These are phyloP conservation scores for Diospyros kaki DNA, from an alignment of 148 eudicot genomes.

Conservation along the genomic window DNA sequence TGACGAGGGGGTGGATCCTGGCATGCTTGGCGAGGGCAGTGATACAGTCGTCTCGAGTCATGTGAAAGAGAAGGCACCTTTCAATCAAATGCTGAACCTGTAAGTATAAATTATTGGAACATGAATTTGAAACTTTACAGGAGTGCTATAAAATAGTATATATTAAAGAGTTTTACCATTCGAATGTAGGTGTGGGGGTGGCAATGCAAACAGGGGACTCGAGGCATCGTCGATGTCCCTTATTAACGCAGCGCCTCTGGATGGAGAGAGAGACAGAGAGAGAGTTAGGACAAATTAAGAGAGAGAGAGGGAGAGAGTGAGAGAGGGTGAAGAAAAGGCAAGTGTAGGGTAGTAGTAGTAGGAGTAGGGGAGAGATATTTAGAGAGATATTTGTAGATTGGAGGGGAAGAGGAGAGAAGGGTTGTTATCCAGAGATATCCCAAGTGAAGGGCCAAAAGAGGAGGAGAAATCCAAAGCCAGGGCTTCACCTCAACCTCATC, in stretches of 20 bases:
- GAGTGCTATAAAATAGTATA: neutral
- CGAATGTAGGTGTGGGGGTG: slow-evolving; percentile 17
- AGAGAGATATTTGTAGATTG: neutral
- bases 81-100: slow-evolving; percentile 79
- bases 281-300: too few species aligned
- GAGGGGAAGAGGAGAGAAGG: neutral
- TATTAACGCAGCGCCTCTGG: neutral
- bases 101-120: neutral
- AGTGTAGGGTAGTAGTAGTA: too few species aligned
- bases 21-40: slow-evolving; percentile 59
- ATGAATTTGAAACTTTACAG: too few species aligned
- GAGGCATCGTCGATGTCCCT: neutral
- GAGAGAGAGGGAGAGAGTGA: neutral
- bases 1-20: slow-evolving; percentile 44
- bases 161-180: slow-evolving; percentile 5
- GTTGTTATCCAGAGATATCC: slow-evolving; percentile 23
- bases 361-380: neutral
- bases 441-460: slow-evolving; percentile 24
- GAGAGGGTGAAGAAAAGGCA: neutral
- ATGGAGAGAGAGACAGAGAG: neutral
- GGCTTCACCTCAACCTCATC: slow-evolving; percentile 9
- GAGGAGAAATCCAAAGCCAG: slow-evolving; percentile 12
- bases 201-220: slow-evolving; percentile 24
- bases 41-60: slow-evolving; percentile 60
- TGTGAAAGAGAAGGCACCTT: slow-evolving; percentile 55